A percentile compares a stretch with the other conserved stretches of the same genome.
phyloP scores from a whole-genome alignment of 257 asterid genomes.

The Solanum pinnatisectum region DNA sequence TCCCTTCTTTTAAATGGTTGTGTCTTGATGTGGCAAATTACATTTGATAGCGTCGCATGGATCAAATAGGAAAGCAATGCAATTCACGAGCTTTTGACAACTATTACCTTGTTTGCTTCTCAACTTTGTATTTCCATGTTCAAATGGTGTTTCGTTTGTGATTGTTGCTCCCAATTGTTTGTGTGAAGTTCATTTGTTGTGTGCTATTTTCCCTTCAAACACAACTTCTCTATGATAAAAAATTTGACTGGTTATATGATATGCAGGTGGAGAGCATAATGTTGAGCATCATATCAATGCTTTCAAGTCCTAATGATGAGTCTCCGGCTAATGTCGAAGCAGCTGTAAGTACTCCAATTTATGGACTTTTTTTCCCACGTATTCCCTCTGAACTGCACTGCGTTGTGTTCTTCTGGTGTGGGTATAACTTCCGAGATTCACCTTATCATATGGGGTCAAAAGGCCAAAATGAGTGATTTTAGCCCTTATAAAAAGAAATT shows the following conservation, averaged over 20 bases:
- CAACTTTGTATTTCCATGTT: background rate
- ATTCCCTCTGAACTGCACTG: background rate
- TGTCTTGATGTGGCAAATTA: background rate
- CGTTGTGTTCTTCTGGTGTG: background rate
- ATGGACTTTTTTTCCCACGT: background rate
- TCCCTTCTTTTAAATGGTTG: background rate
- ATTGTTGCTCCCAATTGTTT: background rate
- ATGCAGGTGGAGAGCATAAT: conserved; percentile 98
- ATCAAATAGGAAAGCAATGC: background rate
- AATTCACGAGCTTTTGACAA: background rate
- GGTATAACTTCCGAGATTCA: no score
- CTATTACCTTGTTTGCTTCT: background rate
- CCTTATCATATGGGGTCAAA: no score
- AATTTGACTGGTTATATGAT: conserved; percentile 5
- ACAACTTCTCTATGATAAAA: background rate
- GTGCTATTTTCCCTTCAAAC: background rate
- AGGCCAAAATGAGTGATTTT: no score
- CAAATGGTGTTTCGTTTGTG: background rate
- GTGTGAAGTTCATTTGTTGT: background rate
- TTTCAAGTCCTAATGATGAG: background rate
- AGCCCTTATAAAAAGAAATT: no score
- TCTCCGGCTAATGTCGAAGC: background rate
- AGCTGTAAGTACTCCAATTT: background rate
- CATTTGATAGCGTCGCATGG: background rate
- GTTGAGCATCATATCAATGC: background rate